Evolutionary conservation across 306 rosid species (phyloP), one percentile per base, ranked within the genome.

Genomic region (Oxytropis ochrocephala): DNA sequence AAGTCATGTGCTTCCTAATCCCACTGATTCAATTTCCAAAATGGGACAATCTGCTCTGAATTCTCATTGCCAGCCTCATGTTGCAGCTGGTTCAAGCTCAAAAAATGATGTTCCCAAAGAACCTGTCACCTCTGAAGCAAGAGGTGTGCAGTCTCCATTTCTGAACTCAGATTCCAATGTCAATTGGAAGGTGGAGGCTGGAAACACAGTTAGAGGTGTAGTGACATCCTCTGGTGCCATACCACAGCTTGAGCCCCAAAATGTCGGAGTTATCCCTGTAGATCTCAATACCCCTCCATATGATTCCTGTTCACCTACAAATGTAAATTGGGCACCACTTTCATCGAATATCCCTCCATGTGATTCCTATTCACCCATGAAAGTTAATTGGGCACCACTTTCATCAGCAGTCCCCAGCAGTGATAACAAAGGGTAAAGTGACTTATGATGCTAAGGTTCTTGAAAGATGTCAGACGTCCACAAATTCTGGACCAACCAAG

Each of bases 201-300:
- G 64, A 48, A 75, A 74, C 36, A 74, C 51, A 47, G 3, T 8
- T 49, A 49, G 55, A 52, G 81, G 63, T 69, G 57, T 14, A 29
- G 67, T 18, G 54, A 18, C 68, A 17, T 53, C 82, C 67, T 33
- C 67, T 56, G 66, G 77, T 67, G 69, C 56, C 63, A 55, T 73
- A 35, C 68, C 43, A 67, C 76, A 54, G 11, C 73, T 8, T 65
- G 72, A 59, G 13, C 19, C 74, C 51, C 75, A 68, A 62, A 76
- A 79, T 42, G 74, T 46, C 27, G 60, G 67, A 2, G 72, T 41
- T 75, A 6, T 73, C 29, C 50, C 69, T 49, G 86, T 85, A 64
- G 97, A 91, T 84, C 94, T 81, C 53, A 84, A 88, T 78, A 27
- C 17, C 49, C 85, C 17, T 56, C 94, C 91, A 27, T 35, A 18